Evolutionary conservation across 192 early-diverging fungal genomes (phyloP).

Genomic region (Lobulomyces angularis): DNA sequence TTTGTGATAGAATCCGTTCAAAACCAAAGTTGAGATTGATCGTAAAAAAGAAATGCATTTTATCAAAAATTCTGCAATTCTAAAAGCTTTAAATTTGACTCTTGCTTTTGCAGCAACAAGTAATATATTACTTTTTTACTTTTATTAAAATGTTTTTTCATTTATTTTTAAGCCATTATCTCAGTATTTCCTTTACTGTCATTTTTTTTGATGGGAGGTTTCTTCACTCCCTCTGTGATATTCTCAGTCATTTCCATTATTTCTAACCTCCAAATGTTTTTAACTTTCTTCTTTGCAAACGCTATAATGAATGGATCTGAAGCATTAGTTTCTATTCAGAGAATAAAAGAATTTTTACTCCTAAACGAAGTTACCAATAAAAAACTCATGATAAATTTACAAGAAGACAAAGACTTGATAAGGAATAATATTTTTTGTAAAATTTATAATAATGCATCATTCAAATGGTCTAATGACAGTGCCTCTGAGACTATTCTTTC

Average conservation of each 20-base stretch:
- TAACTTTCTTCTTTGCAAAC: conserved; percentile 5
- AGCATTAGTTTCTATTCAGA: background rate
- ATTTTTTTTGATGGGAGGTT: conserved; percentile 27
- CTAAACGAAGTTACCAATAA: no score
- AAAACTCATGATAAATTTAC: no score
- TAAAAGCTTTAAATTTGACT: conserved; percentile 33
- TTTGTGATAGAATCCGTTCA: conserved; percentile 37
- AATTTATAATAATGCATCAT: no score
- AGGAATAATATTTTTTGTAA: no score
- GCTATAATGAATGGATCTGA: background rate
- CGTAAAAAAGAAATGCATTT: conserved; percentile 19
- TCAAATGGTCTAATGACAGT: no score
- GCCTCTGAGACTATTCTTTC: conserved; percentile 15
- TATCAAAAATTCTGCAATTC: conserved; percentile 17
- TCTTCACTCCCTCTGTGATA: conserved; percentile 23
- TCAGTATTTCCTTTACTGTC: conserved; percentile 27
- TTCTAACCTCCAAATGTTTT: conserved; percentile 1
- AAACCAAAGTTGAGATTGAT: conserved; percentile 15
- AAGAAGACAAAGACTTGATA: no score
- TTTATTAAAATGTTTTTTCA: conserved; percentile 1
- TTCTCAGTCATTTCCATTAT: background rate
- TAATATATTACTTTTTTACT: conserved; percentile 6
- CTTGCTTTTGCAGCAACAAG: conserved; percentile 26
- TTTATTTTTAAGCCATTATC: conserved; percentile 16
- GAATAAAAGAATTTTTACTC: background rate